These are phyloP conservation scores for Microsporum canis DNA, from an alignment of 2,329 filamentous ascomycete species.

Conservation along the genomic window DNA sequence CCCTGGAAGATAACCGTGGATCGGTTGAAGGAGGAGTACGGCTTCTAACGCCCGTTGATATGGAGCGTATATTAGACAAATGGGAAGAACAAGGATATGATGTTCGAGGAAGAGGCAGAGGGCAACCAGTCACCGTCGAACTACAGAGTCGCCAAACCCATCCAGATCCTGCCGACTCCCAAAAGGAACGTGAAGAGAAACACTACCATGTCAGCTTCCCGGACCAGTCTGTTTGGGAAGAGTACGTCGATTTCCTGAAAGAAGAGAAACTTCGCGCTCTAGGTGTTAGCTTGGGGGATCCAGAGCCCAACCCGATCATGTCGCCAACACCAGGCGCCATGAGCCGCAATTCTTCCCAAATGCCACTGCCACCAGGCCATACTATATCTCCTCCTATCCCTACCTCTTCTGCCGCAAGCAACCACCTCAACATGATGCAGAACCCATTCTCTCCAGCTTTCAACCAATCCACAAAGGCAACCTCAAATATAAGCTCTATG, in stretches of 20 bases:
- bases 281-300: constrained; percentile 69
- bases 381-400: constrained; percentile 77
- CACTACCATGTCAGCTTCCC: constrained; percentile 33
- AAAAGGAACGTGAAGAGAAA: constrained; percentile 25
- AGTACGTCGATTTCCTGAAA: constrained; percentile 69
- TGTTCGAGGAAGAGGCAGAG: constrained; percentile 31
- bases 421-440: constrained; percentile 47
- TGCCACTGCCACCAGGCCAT: constrained; percentile 46
- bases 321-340: constrained; percentile 50
- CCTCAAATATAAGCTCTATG: constrained; percentile 52
- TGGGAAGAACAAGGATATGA: constrained; percentile 37
- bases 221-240: constrained; percentile 51
- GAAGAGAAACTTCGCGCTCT: constrained; percentile 89
- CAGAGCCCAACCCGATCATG: constrained; percentile 54
- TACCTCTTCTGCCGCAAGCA: constrained; percentile 65
- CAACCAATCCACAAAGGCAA: constrained; percentile 50
- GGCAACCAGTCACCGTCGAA: constrained; percentile 18
- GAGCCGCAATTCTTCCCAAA: constrained; percentile 61
- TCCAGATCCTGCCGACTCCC: constrained; percentile 31
- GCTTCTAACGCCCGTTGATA: constrained; percentile 31
- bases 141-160: constrained; percentile 33
- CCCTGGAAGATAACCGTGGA: constrained; percentile 55
- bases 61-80: constrained; percentile 28
- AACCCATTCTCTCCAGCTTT: constrained; percentile 53
- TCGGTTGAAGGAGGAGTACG: constrained; percentile 30